Base-by-base conservation (phyloP, 352 stramenopile genomes). In the Phytophthora tentaculata region DNA sequence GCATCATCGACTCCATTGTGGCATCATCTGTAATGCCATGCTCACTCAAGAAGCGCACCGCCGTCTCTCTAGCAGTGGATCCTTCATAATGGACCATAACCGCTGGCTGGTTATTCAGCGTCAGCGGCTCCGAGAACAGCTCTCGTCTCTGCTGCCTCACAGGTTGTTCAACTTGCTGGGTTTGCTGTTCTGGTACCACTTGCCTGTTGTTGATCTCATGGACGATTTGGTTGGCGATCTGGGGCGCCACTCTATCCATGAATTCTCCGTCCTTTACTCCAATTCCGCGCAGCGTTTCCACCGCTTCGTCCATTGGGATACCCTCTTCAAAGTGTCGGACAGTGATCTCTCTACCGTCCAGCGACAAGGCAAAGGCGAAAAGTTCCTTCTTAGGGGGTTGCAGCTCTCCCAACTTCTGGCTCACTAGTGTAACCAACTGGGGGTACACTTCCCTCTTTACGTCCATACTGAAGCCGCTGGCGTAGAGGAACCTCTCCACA, bases 281-380 rank as follows among this genome's bases (percentile, higher is more conserved):
- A 12, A 88, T 69, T 43, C 59, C 66, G 0, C 72, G 72, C 16
- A 90, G 71, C 26, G 81, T 89, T 39, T 74, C 69, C 3, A 78
- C 69, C 2, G 87, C 84, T 68, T 93, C 84, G 24, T 90, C 73
- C 56, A 88, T 76, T 2, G 80, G 72, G 5, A 81, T 76, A 19
- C 80, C 81, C 17, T 68, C 69, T 56, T 93, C 83, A 76, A 92
- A 95, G 56, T 95, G 87, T 35, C 80, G 82, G 14, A 83, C 77
- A 0, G 71, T 76, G n/a, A 76, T 74, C 13, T 84, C 67, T 9
- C 69, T 58, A 6, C 73, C 77, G 32, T 91, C 82, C 56, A 91
- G 81, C 8, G 70, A 83, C 54, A 94, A 48, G 12, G 64, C 51
- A 48, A 94, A 85, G 20, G 74, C 55, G n/a, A 94, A 90, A 0